Conservation (phyloP, 176 grass and related monocot genomes). For the Oropetium thomaeum region DNA sequence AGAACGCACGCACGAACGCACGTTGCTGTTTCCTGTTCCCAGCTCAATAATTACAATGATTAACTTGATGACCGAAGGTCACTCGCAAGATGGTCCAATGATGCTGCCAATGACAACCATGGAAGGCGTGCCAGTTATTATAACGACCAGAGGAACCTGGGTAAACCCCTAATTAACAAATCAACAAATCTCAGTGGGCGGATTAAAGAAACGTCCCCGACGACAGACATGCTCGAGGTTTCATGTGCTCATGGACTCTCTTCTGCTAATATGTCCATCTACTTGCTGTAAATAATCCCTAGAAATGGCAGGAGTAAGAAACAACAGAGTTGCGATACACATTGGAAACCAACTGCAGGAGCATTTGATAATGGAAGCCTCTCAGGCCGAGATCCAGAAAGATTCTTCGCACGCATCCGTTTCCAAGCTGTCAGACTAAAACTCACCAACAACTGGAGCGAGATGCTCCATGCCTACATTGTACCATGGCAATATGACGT, state of each 20-base stretch:
- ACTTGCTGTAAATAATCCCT: conserved; percentile 22
- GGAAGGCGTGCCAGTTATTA: conserved; percentile 27
- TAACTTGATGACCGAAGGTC: neutral
- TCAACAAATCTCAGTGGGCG: conserved; percentile 22
- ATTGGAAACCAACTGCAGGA: conserved; percentile 29
- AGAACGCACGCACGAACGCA: neutral
- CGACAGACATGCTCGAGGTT: conserved; percentile 65
- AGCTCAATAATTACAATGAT: conserved; percentile 23
- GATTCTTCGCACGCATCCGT: conserved; percentile 47
- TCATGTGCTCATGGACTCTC: conserved; percentile 45
- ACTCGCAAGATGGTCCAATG: conserved; percentile 16
- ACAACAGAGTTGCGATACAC: neutral
- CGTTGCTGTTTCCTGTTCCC: neutral
- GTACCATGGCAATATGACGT: conserved; percentile 19
- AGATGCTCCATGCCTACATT: neutral
- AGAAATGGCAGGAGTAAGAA: conserved; percentile 4
- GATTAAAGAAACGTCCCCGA: conserved; percentile 31
- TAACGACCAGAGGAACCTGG: conserved; percentile 30
- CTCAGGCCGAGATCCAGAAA: conserved; percentile 41
- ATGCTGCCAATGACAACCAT: conserved; percentile 24
- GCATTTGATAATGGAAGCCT: conserved; percentile 36
- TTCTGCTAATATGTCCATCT: neutral
- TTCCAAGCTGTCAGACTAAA: conserved; percentile 37
- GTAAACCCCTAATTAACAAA: conserved; percentile 28
- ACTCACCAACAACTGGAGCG: neutral